Percentiles rank a stretch among this genome's conserved stretches.
Evolutionary conservation across 495 filamentous ascomycete species (phyloP).

Genomic region (Astrothelium macrocarpum): DNA sequence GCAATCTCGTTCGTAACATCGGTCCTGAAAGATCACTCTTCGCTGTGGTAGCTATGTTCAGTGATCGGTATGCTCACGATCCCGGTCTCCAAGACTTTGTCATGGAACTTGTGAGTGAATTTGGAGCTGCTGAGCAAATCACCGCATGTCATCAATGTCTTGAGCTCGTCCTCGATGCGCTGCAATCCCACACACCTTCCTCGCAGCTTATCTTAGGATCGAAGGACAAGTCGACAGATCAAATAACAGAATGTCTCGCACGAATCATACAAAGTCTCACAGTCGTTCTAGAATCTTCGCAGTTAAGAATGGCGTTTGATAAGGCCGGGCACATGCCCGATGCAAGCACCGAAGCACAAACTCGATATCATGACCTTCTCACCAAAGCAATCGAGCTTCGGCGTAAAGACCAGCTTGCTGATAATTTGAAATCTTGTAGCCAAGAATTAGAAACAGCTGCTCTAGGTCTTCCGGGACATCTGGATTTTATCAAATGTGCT

Average conservation of each 20-base stretch:
- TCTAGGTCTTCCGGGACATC: slow-evolving; percentile 67
- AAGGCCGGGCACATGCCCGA: slow-evolving; percentile 12
- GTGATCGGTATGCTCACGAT: slow-evolving; percentile 54
- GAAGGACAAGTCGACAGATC: slow-evolving; percentile 49
- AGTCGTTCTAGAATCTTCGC: slow-evolving; percentile 45
- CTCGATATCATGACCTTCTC: slow-evolving; percentile 41
- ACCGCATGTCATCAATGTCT: slow-evolving; percentile 62
- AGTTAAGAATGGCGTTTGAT: slow-evolving; percentile 18
- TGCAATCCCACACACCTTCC: slow-evolving; percentile 58
- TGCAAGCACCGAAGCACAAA: slow-evolving; percentile 10
- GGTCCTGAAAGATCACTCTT: slow-evolving; percentile 74
- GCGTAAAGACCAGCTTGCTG: not conserved
- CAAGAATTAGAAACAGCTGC: slow-evolving; percentile 34
- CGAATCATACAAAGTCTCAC: slow-evolving; percentile 49
- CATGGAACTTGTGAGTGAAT: slow-evolving; percentile 40
- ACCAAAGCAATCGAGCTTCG: slow-evolving; percentile 37
- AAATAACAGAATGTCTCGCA: slow-evolving; percentile 54
- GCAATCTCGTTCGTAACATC: slow-evolving; percentile 68
- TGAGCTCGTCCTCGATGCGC: slow-evolving; percentile 58
- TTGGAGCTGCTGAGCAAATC: slow-evolving; percentile 6
- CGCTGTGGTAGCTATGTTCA: slow-evolving; percentile 60
- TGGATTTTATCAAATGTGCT: slow-evolving; percentile 76
- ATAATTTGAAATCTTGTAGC: not conserved
- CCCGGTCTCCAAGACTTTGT: slow-evolving; percentile 44
- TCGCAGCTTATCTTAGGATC: slow-evolving; percentile 59